Evolutionary conservation across 2,329 filamentous ascomycete species (phyloP), one percentile per base, ranked within the genome.

Genomic region (Fusarium sp.): DNA sequence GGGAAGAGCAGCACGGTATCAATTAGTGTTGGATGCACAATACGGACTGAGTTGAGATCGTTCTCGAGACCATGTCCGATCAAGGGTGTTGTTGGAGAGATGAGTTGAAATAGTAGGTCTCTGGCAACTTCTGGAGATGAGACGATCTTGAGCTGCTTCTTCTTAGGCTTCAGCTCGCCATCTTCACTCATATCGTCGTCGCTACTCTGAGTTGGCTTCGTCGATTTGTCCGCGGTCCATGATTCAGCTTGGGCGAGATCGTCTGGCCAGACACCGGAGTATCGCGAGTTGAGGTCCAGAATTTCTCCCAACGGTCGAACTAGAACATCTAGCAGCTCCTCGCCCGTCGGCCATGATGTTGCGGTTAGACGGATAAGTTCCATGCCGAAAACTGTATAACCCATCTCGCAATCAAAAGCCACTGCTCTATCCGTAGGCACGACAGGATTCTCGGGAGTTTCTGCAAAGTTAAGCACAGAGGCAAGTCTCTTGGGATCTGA

Each of bases 371-470:
- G 94, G 64, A 98, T 92, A 23, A 99, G 88, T 81, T 99, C 96
- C 73, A 98, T 85, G 0, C 97, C 96, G 56, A 92, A 83, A 2
- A 94, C 93, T 0, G 97, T 99, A 79, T 97, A 98, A 9, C 94
- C 94, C 96, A 99, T 99, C 80, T 99, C 96, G 78, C 96, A 98
- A 81, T 99, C 96, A 77, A 99, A 96, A 72, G 91, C 93, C 16
- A 98, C 90, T 5, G 93, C 94, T 40, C 89, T 88, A 59, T 88
- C 84, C 3, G 81, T 77, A 0, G 85, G 83, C 3, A 84, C 86
- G 5, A 83, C 77, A 3, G 84, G 80, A 73, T 94, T 95, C 18
- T 86, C 82, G 0, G 95, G 95, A 0, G 96, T 98, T 69, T 89
- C 83, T 64, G 90, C 88, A 80, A 97, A 99, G 58, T 96, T 95